Evolutionary conservation across 1,139 yeast genomes (phyloP).

Genomic region (Candida dubliniensis): DNA sequence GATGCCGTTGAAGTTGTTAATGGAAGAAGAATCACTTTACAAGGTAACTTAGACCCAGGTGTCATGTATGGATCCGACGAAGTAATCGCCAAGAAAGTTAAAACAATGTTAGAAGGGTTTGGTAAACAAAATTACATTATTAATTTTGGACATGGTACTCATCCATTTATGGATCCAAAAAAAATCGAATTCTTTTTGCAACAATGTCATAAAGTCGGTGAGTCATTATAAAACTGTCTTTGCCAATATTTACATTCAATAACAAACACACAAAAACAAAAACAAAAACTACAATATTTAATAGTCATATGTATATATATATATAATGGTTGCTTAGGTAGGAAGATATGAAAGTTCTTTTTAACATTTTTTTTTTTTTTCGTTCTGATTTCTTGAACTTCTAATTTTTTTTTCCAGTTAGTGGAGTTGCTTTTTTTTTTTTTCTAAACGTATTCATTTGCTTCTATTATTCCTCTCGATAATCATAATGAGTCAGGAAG

Average conservation of each 20-base stretch:
- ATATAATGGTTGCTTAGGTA: neutral
- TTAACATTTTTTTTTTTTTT: neutral
- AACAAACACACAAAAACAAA: constrained; percentile 3
- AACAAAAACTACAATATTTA: neutral
- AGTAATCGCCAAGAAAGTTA: constrained; percentile 74
- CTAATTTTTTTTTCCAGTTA: too few relatives aligned
- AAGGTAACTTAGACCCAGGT: constrained; percentile 96
- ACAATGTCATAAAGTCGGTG: constrained; percentile 83
- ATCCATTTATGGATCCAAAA: constrained; percentile 94
- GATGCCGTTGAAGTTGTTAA: constrained; percentile 79
- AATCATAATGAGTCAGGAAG: constrained; percentile 28
- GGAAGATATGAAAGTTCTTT: neutral
- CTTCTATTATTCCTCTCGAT: neutral
- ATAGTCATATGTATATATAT: neutral
- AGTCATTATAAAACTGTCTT: constrained; percentile 12
- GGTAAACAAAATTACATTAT: constrained; percentile 89
- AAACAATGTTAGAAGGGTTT: constrained; percentile 83
- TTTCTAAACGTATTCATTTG: neutral
- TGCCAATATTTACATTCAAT: too few relatives aligned
- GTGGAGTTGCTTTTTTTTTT: constrained; percentile 13
- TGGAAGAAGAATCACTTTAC: constrained; percentile 78
- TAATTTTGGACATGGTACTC: constrained; percentile 97
- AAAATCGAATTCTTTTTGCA: constrained; percentile 78
- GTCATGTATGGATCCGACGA: constrained; percentile 87
- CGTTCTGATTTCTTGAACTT: too few relatives aligned